phyloP scores from a whole-genome alignment of 257 asterid genomes.

The Craterostigma plantagineum region DNA sequence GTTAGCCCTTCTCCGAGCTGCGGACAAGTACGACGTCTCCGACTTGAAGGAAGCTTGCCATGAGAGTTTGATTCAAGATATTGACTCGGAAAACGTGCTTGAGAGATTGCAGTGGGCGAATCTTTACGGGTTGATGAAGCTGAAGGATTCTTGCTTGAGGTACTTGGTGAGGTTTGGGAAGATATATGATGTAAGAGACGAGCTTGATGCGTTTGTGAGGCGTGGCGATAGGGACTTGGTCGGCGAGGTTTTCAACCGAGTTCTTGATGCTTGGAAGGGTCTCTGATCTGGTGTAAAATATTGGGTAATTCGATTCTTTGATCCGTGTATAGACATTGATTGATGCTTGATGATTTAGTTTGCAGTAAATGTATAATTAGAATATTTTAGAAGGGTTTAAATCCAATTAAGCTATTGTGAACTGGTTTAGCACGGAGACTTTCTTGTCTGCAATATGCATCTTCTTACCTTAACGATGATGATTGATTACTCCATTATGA shows the following conservation, averaged over 20 bases:
- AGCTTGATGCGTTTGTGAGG: conserved; percentile 29
- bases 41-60: conserved; percentile 57
- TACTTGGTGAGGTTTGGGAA: conserved; percentile 63
- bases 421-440: too few species aligned
- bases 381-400: too few species aligned
- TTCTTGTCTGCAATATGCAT: too few species aligned
- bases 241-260: conserved; percentile 33
- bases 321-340: too few species aligned
- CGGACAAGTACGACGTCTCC: conserved; percentile 45
- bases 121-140: conserved; percentile 30
- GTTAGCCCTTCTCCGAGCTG: conserved; percentile 41
- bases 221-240: conserved; percentile 47
- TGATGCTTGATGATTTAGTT: too few species aligned
- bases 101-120: conserved; percentile 46
- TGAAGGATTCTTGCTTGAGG: conserved; percentile 36
- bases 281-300: conserved; percentile 20
- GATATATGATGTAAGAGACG: conserved; percentile 46
- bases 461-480: too few species aligned
- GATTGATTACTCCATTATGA: too few species aligned
- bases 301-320: too few species aligned
- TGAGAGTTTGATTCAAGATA: conserved; percentile 44
- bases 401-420: too few species aligned
- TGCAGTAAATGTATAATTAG: too few species aligned
- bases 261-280: conserved; percentile 55
- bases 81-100: conserved; percentile 37